Conservation (phyloP, 352 stramenopile genomes). For the Globisporangium mamillatum region DNA sequence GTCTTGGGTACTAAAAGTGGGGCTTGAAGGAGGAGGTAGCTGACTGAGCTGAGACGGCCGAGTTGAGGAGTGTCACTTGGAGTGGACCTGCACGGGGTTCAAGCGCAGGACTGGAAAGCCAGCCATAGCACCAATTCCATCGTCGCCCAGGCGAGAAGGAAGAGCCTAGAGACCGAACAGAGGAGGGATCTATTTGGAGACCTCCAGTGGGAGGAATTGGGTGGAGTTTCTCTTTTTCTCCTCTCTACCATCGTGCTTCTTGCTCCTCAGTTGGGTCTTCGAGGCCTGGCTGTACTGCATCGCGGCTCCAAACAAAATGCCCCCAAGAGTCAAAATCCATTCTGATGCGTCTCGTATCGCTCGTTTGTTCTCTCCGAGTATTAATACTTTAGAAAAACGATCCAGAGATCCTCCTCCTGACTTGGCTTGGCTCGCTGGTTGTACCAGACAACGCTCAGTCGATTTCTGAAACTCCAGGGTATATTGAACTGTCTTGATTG, state of each 20-base stretch:
- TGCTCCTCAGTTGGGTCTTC: not conserved
- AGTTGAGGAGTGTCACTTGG: conserved; percentile 5
- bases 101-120: not conserved
- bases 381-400: conserved; percentile 15
- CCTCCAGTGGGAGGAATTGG: too few species aligned
- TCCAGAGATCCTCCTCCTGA: not conserved
- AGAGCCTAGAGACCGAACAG: conserved; percentile 2
- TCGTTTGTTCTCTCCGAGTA: not conserved
- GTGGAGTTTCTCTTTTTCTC: conserved; percentile 8
- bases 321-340: not conserved
- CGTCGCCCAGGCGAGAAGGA: not conserved
- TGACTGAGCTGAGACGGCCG: conserved; percentile 4
- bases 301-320: not conserved
- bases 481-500: not conserved
- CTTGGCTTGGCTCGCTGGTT: not conserved
- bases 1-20: not conserved
- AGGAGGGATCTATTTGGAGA: conserved; percentile 10
- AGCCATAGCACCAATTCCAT: not conserved
- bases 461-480: not conserved
- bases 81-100: not conserved
- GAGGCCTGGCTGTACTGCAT: not conserved
- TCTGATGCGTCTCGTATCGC: not conserved
- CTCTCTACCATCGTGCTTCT: not conserved
- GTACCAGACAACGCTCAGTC: not conserved
- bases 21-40: not conserved